Percentiles rank a stretch among this genome's conserved stretches.
Evolutionary conservation across 2,329 filamentous ascomycete species (phyloP).

Genomic region (Paecilomyces sp.): DNA sequence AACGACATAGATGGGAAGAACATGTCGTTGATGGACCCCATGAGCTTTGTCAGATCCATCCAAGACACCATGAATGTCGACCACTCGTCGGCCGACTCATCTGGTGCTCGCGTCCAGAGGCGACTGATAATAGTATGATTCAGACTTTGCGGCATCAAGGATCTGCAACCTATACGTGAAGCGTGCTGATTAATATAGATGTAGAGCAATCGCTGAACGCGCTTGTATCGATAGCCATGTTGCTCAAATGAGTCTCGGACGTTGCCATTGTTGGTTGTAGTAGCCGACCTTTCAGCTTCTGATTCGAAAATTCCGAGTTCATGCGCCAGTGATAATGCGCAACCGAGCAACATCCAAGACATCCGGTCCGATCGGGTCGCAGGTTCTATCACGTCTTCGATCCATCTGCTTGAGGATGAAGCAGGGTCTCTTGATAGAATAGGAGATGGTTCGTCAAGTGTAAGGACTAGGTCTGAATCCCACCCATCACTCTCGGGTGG

Average conservation of each 20-base stretch:
- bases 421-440: conserved; percentile 24
- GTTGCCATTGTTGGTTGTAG: conserved; percentile 13
- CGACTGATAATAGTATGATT: conserved; percentile 30
- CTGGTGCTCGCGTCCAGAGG: conserved; percentile 19
- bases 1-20: conserved; percentile 36
- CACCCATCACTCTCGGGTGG: conserved; percentile 47
- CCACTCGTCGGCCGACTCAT: conserved; percentile 41
- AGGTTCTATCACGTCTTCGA: conserved; percentile 46
- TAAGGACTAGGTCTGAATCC: conserved; percentile 44
- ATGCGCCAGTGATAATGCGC: conserved; percentile 44
- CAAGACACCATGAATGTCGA: conserved; percentile 47
- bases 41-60: conserved; percentile 42
- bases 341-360: conserved; percentile 52
- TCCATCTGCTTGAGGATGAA: conserved; percentile 36
- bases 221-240: conserved; percentile 17
- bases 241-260: conserved; percentile 8
- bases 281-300: conserved; percentile 4
- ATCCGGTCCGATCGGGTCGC: conserved; percentile 47
- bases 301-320: conserved; percentile 43
- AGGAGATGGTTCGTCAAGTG: not conserved
- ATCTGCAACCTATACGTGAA: conserved; percentile 43
- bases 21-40: conserved; percentile 47
- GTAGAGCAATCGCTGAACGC: conserved; percentile 27
- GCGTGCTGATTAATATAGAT: conserved; percentile 42
- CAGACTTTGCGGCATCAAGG: conserved; percentile 40